Conservation (phyloP, 371 early-diverging fungal species). For the Mucor sp. region DNA sequence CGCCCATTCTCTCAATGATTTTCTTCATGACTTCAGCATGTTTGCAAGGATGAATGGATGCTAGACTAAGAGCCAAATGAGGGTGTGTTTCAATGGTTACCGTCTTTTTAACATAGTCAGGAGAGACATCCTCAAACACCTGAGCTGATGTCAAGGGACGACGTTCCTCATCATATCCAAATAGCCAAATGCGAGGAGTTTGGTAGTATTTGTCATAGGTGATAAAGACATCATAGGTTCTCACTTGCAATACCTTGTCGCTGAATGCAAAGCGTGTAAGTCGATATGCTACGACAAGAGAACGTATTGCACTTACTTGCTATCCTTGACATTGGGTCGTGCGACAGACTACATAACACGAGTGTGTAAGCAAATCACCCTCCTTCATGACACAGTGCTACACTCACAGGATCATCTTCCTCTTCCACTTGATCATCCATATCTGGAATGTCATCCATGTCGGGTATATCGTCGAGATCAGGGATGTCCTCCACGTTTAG, state of each 20-base stretch:
- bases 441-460: conserved; percentile 81
- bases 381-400: not conserved
- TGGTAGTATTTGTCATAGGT: conserved; percentile 99
- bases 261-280: conserved; percentile 22
- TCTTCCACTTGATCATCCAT: conserved; percentile 70
- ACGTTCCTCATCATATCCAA: conserved; percentile 94
- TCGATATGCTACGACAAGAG: not conserved
- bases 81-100: conserved; percentile 97
- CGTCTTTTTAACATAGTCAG: conserved; percentile 97
- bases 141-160: conserved; percentile 82
- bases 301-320: conserved; percentile 8
- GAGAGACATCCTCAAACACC: conserved; percentile 95
- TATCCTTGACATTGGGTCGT: not conserved
- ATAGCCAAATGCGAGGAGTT: conserved; percentile 96
- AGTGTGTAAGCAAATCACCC: not conserved
- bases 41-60: conserved; percentile 96
- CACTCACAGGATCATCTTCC: conserved; percentile 45
- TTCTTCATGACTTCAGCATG: conserved; percentile 98
- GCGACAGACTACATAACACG: conserved; percentile 10
- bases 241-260: conserved; percentile 89
- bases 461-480: conserved; percentile 88
- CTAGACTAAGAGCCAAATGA: conserved; percentile 80
- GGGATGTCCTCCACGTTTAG: conserved; percentile 59
- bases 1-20: conserved; percentile 83
- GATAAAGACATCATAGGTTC: conserved; percentile 96